Percentiles rank a stretch among this genome's conserved stretches.
These are phyloP conservation scores for Poa annua DNA, from an alignment of 176 grass and related monocot species.

Conservation along the genomic window DNA sequence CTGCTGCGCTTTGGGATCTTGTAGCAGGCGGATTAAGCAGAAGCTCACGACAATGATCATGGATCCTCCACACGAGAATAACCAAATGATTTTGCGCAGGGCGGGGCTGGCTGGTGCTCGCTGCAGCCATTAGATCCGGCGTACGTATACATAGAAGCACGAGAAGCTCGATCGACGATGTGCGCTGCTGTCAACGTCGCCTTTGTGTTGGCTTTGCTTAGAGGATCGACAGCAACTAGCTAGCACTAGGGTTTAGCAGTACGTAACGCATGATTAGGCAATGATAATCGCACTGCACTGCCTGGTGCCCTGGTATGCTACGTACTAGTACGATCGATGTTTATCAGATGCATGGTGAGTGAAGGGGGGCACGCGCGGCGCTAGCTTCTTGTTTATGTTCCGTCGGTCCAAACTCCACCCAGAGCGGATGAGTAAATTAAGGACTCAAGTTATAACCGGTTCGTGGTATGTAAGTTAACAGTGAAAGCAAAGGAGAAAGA, in stretches of 20 bases:
- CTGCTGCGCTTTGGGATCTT: conserved; percentile 4
- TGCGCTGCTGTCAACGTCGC: conserved; percentile 39
- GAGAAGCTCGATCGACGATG: not conserved
- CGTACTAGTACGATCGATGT: not conserved
- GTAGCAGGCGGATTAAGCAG: not conserved
- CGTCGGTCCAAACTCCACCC: too few species aligned
- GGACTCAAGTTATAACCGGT: too few species aligned
- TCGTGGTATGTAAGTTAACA: too few species aligned
- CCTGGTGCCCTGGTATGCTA: not conserved
- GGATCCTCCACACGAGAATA: conserved; percentile 3
- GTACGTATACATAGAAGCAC: not conserved
- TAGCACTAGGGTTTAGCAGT: conserved; percentile 33
- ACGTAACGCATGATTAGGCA: conserved; percentile 22
- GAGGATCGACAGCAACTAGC: conserved; percentile 20
- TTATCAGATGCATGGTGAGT: not conserved
- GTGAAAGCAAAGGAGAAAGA: not conserved
- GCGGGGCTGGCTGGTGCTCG: too few species aligned
- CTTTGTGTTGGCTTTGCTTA: conserved; percentile 28
- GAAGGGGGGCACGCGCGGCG: not conserved
- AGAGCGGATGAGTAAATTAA: too few species aligned
- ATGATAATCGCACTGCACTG: conserved; percentile 15
- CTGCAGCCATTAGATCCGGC: not conserved
- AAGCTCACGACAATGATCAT: not conserved
- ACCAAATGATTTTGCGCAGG: too few species aligned
- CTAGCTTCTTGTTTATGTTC: not conserved